These are phyloP conservation scores for Monosporozyma solicola DNA, from an alignment of 805 yeast genomes.

Conservation along the genomic window DNA sequence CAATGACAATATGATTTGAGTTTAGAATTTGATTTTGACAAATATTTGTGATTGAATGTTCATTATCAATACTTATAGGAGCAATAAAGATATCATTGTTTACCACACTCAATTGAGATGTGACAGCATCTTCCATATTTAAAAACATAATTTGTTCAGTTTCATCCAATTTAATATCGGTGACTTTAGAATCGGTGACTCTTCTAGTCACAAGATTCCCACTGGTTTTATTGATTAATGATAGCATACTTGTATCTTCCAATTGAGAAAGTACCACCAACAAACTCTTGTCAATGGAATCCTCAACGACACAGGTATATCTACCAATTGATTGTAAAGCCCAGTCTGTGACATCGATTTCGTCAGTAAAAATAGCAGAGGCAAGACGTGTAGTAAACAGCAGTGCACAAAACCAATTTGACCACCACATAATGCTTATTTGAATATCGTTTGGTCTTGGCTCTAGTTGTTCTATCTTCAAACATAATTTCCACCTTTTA, in stretches of 20 bases:
- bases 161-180: background rate
- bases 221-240: slow-evolving; percentile 29
- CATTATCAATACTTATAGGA: background rate
- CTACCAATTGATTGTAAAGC: slow-evolving; percentile 39
- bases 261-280: slow-evolving; percentile 24
- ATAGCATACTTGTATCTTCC: slow-evolving; percentile 19
- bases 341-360: slow-evolving; percentile 51
- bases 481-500: background rate
- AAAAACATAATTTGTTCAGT: slow-evolving; percentile 11
- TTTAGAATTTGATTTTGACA: background rate
- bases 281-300: slow-evolving; percentile 8
- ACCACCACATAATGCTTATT: background rate
- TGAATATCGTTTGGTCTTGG: background rate
- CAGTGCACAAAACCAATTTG: background rate
- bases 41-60: background rate
- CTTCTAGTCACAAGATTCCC: slow-evolving; percentile 32
- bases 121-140: background rate
- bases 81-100: background rate
- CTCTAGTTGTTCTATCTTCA: background rate
- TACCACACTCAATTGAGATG: background rate
- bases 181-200: slow-evolving; percentile 9
- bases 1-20: slow-evolving; percentile 4
- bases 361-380: slow-evolving; percentile 38
- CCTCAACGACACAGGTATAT: slow-evolving; percentile 21
- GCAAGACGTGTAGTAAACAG: slow-evolving; percentile 2